Evolutionary conservation across 352 stramenopile species (phyloP).

Genomic region (Globisporangium iwayamae): DNA sequence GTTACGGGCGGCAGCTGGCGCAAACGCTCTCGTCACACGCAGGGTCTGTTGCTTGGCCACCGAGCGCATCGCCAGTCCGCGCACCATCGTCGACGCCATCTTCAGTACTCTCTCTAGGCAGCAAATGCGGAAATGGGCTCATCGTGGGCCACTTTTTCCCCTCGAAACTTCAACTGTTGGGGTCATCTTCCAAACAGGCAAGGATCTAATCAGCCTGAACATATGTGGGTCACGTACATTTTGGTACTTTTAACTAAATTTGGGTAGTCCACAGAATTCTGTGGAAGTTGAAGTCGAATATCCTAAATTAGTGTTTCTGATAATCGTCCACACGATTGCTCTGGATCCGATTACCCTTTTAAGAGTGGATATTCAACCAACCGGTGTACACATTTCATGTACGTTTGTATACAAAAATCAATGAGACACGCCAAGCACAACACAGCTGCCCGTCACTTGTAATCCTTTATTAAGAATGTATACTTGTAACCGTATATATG

Average conservation of each 20-base stretch:
- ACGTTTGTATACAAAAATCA: too few relatives aligned
- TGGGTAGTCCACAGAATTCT: neutral
- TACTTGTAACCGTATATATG: too few relatives aligned
- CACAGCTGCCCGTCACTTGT: too few relatives aligned
- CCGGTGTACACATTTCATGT: too few relatives aligned
- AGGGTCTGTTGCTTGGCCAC: constrained; percentile 2
- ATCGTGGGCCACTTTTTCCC: neutral
- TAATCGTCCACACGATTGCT: constrained; percentile 3
- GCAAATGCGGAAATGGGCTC: constrained; percentile 6
- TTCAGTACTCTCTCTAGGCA: neutral
- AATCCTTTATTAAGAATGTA: too few relatives aligned
- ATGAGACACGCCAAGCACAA: too few relatives aligned
- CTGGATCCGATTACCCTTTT: neutral
- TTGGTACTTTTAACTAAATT: too few relatives aligned
- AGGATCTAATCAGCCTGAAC: neutral
- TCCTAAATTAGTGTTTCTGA: constrained; percentile 7
- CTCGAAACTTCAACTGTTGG: neutral
- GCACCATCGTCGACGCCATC: constrained; percentile 12
- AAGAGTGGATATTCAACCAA: too few relatives aligned
- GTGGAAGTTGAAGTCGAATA: constrained; percentile 6
- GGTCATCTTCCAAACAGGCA: neutral
- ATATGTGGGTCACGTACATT: neutral
- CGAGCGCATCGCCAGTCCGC: neutral
- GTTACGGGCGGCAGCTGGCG: neutral
- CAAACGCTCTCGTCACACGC: neutral